phyloP scores from a whole-genome alignment of 176 grass and related monocot genomes.

The Tuctoria greenei region DNA sequence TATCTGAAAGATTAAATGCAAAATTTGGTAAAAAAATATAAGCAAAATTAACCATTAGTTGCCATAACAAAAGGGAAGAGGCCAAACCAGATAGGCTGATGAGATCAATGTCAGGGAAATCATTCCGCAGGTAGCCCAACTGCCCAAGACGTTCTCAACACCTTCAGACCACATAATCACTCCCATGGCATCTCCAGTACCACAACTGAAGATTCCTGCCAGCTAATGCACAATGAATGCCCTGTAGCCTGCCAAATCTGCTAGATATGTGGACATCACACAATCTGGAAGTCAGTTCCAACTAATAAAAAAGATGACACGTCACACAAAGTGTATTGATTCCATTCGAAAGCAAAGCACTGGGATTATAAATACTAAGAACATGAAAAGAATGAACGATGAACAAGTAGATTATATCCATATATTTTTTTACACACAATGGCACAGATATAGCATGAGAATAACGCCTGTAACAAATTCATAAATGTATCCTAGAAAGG shows the following conservation, averaged over 20 bases:
- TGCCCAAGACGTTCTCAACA: slow-evolving; percentile 74
- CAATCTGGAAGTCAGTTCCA: slow-evolving; percentile 13
- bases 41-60: slow-evolving; percentile 6
- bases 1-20: slow-evolving; percentile 8
- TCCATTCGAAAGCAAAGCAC: slow-evolving; percentile 6
- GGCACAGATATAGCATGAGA: no score
- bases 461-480: no score
- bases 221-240: slow-evolving; percentile 57
- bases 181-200: slow-evolving; percentile 89
- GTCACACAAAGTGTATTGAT: background rate
- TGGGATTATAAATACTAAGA: background rate
- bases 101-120: slow-evolving; percentile 74
- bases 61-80: slow-evolving; percentile 31
- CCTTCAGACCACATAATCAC: slow-evolving; percentile 95
- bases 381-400: background rate
- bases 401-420: background rate
- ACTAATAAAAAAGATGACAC: background rate
- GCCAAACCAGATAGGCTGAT: slow-evolving; percentile 75
- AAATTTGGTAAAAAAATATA: slow-evolving; percentile 22
- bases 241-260: slow-evolving; percentile 76
- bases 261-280: slow-evolving; percentile 57
- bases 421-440: background rate
- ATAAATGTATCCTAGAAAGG: background rate
- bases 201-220: slow-evolving; percentile 77
- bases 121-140: slow-evolving; percentile 59